A percentile compares a stretch with the other conserved stretches of the same genome.
Conservation (phyloP, 768 basidiomycete genomes). For the Psilocybe sp. region DNA sequence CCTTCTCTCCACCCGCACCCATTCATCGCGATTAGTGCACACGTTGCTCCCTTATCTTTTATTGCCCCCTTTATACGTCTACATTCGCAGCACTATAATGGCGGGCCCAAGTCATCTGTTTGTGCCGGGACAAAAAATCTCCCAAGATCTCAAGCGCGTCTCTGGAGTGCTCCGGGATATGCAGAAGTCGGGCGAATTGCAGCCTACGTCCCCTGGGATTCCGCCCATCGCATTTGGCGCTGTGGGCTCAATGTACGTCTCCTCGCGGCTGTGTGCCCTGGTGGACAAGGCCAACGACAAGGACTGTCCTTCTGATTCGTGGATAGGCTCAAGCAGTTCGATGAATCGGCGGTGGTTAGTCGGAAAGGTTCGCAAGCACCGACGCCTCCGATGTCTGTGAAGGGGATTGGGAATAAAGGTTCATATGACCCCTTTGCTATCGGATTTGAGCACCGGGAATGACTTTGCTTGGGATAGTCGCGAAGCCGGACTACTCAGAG, state of each 20-base stretch:
- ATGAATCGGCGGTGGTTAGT: conserved; percentile 70
- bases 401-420: conserved; percentile 91
- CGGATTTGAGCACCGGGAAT: neutral
- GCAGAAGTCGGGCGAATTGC: conserved; percentile 27
- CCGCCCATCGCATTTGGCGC: conserved; percentile 69
- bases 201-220: conserved; percentile 36
- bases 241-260: conserved; percentile 67
- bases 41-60: too few relatives aligned
- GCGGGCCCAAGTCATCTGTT: conserved; percentile 20
- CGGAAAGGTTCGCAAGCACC: conserved; percentile 69
- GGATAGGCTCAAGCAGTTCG: conserved; percentile 76
- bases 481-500: conserved; percentile 97
- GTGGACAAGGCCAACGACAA: neutral
- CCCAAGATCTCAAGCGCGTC: conserved; percentile 47
- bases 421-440: conserved; percentile 9
- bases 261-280: neutral
- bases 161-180: conserved; percentile 53
- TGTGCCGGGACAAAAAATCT: conserved; percentile 29
- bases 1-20: too few relatives aligned
- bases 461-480: conserved; percentile 46
- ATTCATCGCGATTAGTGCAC: too few relatives aligned
- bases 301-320: conserved; percentile 4
- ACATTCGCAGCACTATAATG: conserved; percentile 12
- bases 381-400: conserved; percentile 80
- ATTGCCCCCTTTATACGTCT: too few relatives aligned